Evolutionary conservation across 2,329 filamentous ascomycete species (phyloP), one percentile per base, ranked within the genome.

Genomic region (Alternaria hordeiaustralica): DNA sequence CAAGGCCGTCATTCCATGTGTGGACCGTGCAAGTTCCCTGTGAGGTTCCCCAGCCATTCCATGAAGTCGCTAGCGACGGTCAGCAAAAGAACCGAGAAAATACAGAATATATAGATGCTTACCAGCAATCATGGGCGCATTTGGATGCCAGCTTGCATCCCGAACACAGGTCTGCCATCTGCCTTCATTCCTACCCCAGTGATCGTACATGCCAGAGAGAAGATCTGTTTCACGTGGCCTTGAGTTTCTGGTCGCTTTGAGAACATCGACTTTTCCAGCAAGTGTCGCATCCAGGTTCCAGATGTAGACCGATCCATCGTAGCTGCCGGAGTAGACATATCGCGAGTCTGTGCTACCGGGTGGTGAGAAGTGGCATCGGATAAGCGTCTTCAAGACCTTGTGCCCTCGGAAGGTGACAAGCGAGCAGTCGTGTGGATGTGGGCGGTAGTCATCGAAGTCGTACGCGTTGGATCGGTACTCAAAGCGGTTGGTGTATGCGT

Each of bases 371-470:
- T 98, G 95, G 75, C 96, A 98, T 64, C 96, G 87, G 70, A 98
- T 97, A 44, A 98, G 85, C 1, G 96, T 98, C 73, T 93, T 91
- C 64, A 96, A 86, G 12, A 99, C 93, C 66, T 87, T 88, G 81
- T 99, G 96, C 10, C 95, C 95, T 25, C 93, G 89, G 85, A 96
- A 98, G 0, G 95, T 97, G 50, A 98, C 96, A 3, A 97, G 84
- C 1, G 92, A 96, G 82, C 95, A 97, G 80, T 98, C 96, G 72
- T 94, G 82, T 0, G 91, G 91, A 78, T 97, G 91, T 2, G 89
- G 89, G 63, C 88, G 87, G 84, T 89, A 93, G 71, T 88, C 83
- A 21, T 86, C 81, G 9, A 88, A 86, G 71, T 90, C 85, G 78
- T 92, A 94, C 11, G 82, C 82, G 54, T 87, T 87, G 78, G 87